These are phyloP conservation scores for Stemphylium vesicarium DNA, from an alignment of 2,329 filamentous ascomycete genomes.

Conservation along the genomic window DNA sequence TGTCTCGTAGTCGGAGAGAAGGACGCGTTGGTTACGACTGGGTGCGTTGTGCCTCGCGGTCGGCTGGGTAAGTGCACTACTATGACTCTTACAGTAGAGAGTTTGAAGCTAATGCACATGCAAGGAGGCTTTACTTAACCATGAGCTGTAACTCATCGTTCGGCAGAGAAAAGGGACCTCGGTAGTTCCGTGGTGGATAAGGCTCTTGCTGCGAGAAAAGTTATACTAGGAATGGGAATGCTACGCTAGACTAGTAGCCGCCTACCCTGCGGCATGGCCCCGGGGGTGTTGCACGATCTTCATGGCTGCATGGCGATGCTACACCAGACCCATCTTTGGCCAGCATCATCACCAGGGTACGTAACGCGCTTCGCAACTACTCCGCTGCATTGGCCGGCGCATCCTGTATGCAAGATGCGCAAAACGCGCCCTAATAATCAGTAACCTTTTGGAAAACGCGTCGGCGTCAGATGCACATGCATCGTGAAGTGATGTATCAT, in stretches of 20 bases:
- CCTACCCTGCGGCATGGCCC: slow-evolving; percentile 1
- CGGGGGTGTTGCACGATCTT: slow-evolving; percentile 7
- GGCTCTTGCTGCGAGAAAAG: not conserved
- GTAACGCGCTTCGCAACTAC: not conserved
- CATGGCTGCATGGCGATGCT: not conserved
- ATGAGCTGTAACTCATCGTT: not conserved
- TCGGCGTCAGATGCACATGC: not conserved
- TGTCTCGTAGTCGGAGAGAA: not conserved
- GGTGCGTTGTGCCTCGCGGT: not conserved
- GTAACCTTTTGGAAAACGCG: not conserved
- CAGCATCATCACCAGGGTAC: slow-evolving; percentile 1
- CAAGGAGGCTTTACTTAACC: not conserved
- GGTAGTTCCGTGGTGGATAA: not conserved
- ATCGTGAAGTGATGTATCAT: not conserved
- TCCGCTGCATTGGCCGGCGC: not conserved
- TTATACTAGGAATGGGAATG: not conserved
- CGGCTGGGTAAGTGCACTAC: not conserved
- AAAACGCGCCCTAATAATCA: not conserved
- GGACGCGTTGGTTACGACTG: slow-evolving; percentile 1
- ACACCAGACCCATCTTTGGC: slow-evolving; percentile 1
- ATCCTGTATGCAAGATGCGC: slow-evolving; percentile 2
- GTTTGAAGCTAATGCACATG: not conserved
- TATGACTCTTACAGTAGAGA: not conserved
- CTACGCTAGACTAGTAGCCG: slow-evolving; percentile 5
- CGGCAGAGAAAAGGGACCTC: not conserved